Base-by-base conservation (phyloP, 2,329 filamentous ascomycete species). In the Xylaria sp. region DNA sequence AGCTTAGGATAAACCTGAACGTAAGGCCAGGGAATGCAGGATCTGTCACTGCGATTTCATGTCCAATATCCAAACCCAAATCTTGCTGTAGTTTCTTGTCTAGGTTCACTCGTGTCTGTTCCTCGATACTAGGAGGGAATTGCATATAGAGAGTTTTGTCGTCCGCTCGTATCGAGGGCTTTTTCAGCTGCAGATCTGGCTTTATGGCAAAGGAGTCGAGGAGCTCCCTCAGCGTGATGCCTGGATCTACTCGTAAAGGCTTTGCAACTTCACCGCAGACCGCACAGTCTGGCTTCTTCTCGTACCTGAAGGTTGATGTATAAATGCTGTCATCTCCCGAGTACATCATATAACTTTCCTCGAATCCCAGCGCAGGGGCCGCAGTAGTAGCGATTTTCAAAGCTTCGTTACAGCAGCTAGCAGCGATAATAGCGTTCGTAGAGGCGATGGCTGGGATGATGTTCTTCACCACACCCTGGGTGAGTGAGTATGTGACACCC, bases 301-400 rank as follows among this genome's bases (percentile, higher is more conserved):
- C 90, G 72, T 97, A 93, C 72, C 93, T 89, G 76, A 98, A 99
- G 0, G 95, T 99, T 78, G 97, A 97, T 0, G 95, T 99, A 80
- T 99, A 99, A 68, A 99, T 90, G 68, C 91, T 87, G 73, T 96
- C 94, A 73, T 98, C 94, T 49, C 96, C 95, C 12, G 92, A 97
- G 77, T 99, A 99, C 92, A 97, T 97, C 94, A 98, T 98, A 80
- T 99, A 99, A 76, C 97, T 96, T 59, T 90, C 90, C 46, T 90
- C 88, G 66, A 87, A 83, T 12, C 90, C 91, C 15, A 99, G 83
- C 67, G 88, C 89, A 0, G 94, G 92, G 33, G 94, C 95, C 38
- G 89, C 87, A 51, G 84, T 87, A 14, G 92, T 96, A 43, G 90
- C 91, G 66, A 99, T 92, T 79, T 99, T 99, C 79, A 98, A 88